phyloP scores from a whole-genome alignment of 345 rosid species.

The Moringa oleifera region DNA sequence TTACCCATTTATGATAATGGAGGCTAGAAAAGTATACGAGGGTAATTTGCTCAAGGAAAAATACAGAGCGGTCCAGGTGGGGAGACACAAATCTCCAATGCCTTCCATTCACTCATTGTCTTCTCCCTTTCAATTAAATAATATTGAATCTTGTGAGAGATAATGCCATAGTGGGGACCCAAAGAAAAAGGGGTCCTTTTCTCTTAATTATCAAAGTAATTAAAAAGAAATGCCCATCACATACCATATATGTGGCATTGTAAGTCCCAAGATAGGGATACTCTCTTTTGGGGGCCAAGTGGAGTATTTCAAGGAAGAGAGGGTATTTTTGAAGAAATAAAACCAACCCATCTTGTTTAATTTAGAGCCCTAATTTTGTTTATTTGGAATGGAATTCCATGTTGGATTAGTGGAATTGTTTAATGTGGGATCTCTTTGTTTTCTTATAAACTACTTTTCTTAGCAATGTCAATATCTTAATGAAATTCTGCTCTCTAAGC shows the following conservation, averaged over 20 bases:
- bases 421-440: conserved; percentile 1
- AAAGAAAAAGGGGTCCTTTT: background rate
- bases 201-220: background rate
- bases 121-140: background rate
- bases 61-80: background rate
- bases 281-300: too few relatives aligned
- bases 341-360: background rate
- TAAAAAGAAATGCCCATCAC: background rate
- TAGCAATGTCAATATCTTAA: conserved; percentile 13
- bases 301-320: conserved; percentile 12
- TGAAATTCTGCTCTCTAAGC: conserved; percentile 29
- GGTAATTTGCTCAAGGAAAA: conserved; percentile 11
- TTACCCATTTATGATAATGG: too few relatives aligned
- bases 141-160: conserved; percentile 19
- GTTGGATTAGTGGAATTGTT: conserved; percentile 28
- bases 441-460: conserved; percentile 26
- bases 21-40: background rate
- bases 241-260: too few relatives aligned
- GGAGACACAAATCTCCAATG: conserved; percentile 25
- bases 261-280: too few relatives aligned
- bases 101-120: conserved; percentile 22
- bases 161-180: conserved; percentile 35
- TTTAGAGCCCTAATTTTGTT: conserved; percentile 5
- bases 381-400: conserved; percentile 47
- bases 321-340: conserved; percentile 8